Base-by-base conservation (phyloP, 352 stramenopile species). In the Pythium folliculosum region DNA sequence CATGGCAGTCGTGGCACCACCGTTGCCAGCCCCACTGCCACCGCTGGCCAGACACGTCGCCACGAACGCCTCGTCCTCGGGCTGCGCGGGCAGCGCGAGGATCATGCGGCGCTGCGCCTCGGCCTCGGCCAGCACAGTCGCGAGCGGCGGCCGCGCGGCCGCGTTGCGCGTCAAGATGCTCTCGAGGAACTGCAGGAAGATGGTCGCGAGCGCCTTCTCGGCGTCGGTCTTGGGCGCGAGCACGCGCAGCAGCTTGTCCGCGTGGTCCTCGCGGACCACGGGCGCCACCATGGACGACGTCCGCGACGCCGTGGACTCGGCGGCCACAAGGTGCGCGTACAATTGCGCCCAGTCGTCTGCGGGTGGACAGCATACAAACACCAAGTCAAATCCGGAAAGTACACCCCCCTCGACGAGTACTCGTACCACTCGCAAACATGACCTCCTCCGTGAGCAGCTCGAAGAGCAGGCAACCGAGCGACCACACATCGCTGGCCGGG, bases 371-470 rank as follows among this genome's bases (percentile, higher is more conserved):
- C 35, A 48, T 22, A 67, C 23, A 68, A 60, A 54, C 3, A 12
- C 50, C 53, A 58, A 60, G 25, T 43, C 23, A 25, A 56, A 35
- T 5, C 2, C 48, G 32, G 52, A 45, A 59, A 59, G 52, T 45
- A 22, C 52, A 47, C 40, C 40, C 40, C n/a, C 27, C 27, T 2
- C 27, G 5, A 6, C 27, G 47, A 21, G 19, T 1, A 47, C 19
- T 32, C 70, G 16, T 67, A 90, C 81, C 82, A 7, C 77, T 79
- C 30, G 75, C 80, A 58, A 94, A 92, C 60, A 91, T 69, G 19
- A 91, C 69, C 44, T 90, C 73, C n/a, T 88, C 73, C 0, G 77
- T 81, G 32, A 91, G n/a, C 35, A 91, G 67, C 57, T 94, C 85
- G 63, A 80, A 91, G 1, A 94, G 62, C 25, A 94, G 62, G 35